Percentiles rank a stretch among this genome's conserved stretches.
Conservation (phyloP, 257 asterid genomes). For the Plantago ovata region DNA sequence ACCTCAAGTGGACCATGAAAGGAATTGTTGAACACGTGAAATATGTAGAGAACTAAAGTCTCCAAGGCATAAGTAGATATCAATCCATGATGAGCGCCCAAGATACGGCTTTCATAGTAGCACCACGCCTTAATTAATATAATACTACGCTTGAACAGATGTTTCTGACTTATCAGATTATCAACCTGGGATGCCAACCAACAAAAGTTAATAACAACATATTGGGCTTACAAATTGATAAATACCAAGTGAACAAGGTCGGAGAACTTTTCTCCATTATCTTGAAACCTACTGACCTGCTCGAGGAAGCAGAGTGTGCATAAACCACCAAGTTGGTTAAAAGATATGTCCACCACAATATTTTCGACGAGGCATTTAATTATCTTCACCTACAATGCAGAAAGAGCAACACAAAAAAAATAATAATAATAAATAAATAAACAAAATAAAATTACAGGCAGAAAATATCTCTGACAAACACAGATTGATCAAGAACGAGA, state of each 20-base stretch:
- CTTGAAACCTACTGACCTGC: slow-evolving; percentile 53
- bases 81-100: slow-evolving; percentile 97
- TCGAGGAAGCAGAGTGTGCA: slow-evolving; percentile 92
- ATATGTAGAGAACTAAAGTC: slow-evolving; percentile 86
- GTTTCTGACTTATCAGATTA: slow-evolving; percentile 68
- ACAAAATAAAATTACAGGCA: not conserved
- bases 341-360: slow-evolving; percentile 90
- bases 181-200: slow-evolving; percentile 55
- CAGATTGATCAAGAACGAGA: slow-evolving; percentile 13
- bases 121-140: slow-evolving; percentile 97
- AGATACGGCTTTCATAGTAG: slow-evolving; percentile 90
- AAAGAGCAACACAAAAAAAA: slow-evolving; percentile 8
- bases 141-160: slow-evolving; percentile 90
- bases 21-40: slow-evolving; percentile 85
- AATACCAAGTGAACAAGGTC: too few species aligned
- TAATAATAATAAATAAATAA: slow-evolving; percentile 2
- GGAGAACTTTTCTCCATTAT: too few species aligned
- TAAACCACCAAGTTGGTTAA: slow-evolving; percentile 89
- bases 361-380: slow-evolving; percentile 91
- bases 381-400: slow-evolving; percentile 67
- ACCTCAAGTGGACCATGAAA: slow-evolving; percentile 98
- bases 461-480: slow-evolving; percentile 8
- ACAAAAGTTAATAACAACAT: too few species aligned
- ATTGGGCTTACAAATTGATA: too few species aligned
- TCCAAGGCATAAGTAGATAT: slow-evolving; percentile 96